Evolutionary conservation across 1,139 yeast genomes (phyloP), one percentile per base, ranked within the genome.

Genomic region (Suhomyces kunorum): DNA sequence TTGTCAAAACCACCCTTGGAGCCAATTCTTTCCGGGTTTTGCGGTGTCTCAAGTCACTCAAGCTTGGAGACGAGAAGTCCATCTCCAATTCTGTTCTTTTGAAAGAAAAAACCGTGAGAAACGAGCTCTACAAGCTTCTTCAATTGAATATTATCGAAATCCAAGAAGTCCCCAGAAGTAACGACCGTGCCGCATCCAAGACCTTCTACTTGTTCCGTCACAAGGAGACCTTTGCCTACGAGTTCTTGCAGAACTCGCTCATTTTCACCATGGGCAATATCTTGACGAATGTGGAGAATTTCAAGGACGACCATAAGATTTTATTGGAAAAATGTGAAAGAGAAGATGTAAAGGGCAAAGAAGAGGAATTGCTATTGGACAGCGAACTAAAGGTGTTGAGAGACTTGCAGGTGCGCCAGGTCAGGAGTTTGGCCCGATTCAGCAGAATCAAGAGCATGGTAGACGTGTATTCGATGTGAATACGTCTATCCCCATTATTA

Each of bases 161-260:
- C 32, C 98, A 92, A 61, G 98, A 94, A 65, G 86, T 92, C 23
- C 98, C 98, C 7, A 78, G 94, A 55, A 84, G 95, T 25, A 84
- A 83, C 23, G 98, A 90, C 59, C 75, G 98, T 48, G 92, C 96
- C 2, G 96, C 98, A 0, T 82, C 88, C 30, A 81, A 95, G 51
- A 84, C 97, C 1, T 84, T 85, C 33, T 92, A 81, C 56, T 74
- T 92, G 34, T 92, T 88, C 74, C 78, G 88, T 58, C 86, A 83
- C 51, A 80, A 80, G 39, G 81, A 81, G 43, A 76, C 76, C 42
- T 55, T 82, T 25, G 74, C 85, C 49, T 81, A 80, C 69, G 79
- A 81, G 43, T 64, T 57, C 44, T 53, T 71, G 35, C 49, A 55
- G 17, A 61, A 64, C 38, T 57, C 73, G 2, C 48, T 72, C 25